Percentiles rank a stretch among this genome's conserved stretches.
phyloP scores from a whole-genome alignment of 164 flowering plant genomes.

The Cinnamomum chago region DNA sequence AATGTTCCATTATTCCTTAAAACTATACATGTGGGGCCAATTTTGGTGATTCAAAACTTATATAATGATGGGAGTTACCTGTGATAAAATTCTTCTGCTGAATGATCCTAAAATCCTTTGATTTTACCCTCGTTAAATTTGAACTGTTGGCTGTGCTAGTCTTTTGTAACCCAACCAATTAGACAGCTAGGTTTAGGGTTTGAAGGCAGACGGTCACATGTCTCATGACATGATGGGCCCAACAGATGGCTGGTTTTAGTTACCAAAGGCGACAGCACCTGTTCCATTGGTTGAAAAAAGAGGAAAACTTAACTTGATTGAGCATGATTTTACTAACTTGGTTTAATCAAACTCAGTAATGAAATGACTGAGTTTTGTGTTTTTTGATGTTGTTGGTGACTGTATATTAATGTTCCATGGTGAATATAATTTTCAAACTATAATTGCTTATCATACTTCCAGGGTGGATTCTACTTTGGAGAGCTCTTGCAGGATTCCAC shows the following conservation, averaged over 20 bases:
- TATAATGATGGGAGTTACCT: not conserved
- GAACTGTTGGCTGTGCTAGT: not conserved
- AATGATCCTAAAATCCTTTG: not conserved
- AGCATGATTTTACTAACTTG: not conserved
- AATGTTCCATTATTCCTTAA: no score
- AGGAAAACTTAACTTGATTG: not conserved
- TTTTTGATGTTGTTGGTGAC: not conserved
- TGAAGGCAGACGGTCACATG: not conserved
- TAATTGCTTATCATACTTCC: constrained; percentile 14
- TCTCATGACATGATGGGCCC: not conserved
- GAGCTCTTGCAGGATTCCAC: constrained; percentile 52
- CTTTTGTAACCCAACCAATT: not conserved
- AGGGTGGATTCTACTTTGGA: constrained; percentile 97
- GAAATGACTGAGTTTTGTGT: not conserved
- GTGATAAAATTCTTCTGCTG: not conserved
- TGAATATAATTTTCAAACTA: not conserved
- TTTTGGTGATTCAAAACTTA: no score
- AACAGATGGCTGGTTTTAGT: not conserved
- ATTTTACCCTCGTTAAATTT: no score
- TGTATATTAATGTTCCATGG: not conserved
- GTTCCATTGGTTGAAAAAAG: not conserved
- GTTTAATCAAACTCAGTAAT: not conserved
- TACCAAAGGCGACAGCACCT: not conserved
- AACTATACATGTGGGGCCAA: no score
- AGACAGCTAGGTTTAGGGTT: not conserved